Evolutionary conservation across 257 asterid species (phyloP), one percentile per base, ranked within the genome.

Genomic region (Plantago ovata): DNA sequence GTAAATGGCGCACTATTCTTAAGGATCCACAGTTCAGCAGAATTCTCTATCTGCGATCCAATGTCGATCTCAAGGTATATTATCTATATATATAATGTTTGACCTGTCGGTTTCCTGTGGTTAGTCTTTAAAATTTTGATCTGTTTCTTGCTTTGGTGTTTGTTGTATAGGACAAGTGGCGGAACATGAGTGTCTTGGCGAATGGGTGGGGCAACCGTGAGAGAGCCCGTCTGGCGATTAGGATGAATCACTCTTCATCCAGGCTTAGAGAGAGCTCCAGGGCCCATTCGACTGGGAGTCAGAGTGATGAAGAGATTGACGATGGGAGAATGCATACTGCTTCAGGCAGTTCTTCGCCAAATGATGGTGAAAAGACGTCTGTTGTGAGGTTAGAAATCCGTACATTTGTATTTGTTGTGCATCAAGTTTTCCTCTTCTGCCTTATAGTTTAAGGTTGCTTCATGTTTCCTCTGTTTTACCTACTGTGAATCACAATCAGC

Each of bases 1-100:
- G 89, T 57, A 86, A 83, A 79, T 83, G 93, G 89, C 92, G 89
- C 28, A 75, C 87, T 4, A 83, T 83, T 69, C 87, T 83, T 16
- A 84, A 78, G 70, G 91, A 87, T 56, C 84, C 88, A 62, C 88
- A 80, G 45, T 87, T 76, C 65, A 77, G 85, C 64, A 68, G 74
- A 44, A 62, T 82, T 32, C 63, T 84, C 33, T 76, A 74, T 73
- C 69, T 75, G 40, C 77, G 92, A 45, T 84, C 92, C 36, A 84
- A 81, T 70, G 89, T 82, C 53, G 85, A 84, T 75, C 85, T 82
- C 63, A 80, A 82, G 94, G 96, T 87, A 64, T 41, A n/a, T n/a
- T n/a, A n/a, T n/a, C n/a, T n/a, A n/a, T n/a, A 38, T 54, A 32
- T 28, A 38, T 22, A 44, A 23, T 41, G 36, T 23, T 2, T 18